Evolutionary conservation across 345 rosid species (phyloP), one percentile per base, ranked within the genome.

Genomic region (Salix viminalis): DNA sequence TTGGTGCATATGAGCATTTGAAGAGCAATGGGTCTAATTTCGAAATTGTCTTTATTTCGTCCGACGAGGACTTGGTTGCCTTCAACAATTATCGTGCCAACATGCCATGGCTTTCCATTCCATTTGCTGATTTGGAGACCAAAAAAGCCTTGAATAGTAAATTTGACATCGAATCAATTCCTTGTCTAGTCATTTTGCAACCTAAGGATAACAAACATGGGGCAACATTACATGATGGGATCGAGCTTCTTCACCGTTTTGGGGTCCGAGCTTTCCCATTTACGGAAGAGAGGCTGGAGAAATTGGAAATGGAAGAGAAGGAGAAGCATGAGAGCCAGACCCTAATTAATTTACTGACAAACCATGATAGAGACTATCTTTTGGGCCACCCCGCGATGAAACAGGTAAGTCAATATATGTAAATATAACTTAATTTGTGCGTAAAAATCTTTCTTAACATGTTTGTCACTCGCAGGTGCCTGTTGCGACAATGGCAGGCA

Each of bases 31-130:
- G 85, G 14, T 84, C 84, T 13, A 74, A 71, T 52, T 85, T 90
- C 6, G 93, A 90, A 83, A 76, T 87, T 16, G 91, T 88, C 5
- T 87, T 85, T 14, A 84, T 90, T 26, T 90, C 93, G 0, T 89
- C 88, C 3, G 93, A 90, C 32, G 93, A 90, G 77, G 80, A 85
- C 72, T 46, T 79, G 77, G 74, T 80, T 30, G 91, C 93, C 4
- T 88, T 90, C 85, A 82, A 85, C 77, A 61, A n/a, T n/a, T 90
- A 87, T 24, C 86, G 77, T 2, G 70, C 86, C n/a, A 30, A 67
- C 71, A 88, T 90, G 93, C 90, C 91, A 1, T 90, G 93, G 91
- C 86, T 90, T 2, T 76, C 90, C 0, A 54, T 90, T 62, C 93
- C 93, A 34, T 88, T 83, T 64, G 82, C 91, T 1, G 91, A 90